Conservation (phyloP, 2,329 filamentous ascomycete species). For the Nannizziopsis arthrosporioides region DNA sequence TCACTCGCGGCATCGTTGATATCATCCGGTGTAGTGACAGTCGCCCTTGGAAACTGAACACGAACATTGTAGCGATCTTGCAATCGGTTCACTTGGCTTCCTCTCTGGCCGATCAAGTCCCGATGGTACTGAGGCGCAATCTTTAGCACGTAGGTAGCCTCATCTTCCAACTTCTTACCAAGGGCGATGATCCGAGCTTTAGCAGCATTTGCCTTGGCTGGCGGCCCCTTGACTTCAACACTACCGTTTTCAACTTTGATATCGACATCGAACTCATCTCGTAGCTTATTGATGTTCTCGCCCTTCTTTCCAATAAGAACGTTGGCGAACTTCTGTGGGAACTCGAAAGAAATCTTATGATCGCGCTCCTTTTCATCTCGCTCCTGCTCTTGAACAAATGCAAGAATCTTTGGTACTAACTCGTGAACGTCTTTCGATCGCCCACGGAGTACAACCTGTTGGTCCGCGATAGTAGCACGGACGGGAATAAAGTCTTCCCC, state of each 20-base stretch:
- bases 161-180: slow-evolving; percentile 76
- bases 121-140: slow-evolving; percentile 89
- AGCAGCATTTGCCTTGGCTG: slow-evolving; percentile 82
- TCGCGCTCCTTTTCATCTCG: slow-evolving; percentile 88
- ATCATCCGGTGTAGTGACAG: slow-evolving; percentile 51
- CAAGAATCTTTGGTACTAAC: slow-evolving; percentile 59
- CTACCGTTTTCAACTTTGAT: slow-evolving; percentile 89
- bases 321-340: slow-evolving; percentile 89
- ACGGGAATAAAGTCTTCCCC: slow-evolving; percentile 44
- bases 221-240: slow-evolving; percentile 89
- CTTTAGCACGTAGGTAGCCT: slow-evolving; percentile 75
- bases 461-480: slow-evolving; percentile 43
- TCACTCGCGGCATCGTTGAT: slow-evolving; percentile 60
- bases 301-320: slow-evolving; percentile 60
- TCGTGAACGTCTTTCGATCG: slow-evolving; percentile 60
- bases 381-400: slow-evolving; percentile 77
- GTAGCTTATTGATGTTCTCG: slow-evolving; percentile 57
- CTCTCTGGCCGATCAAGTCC: slow-evolving; percentile 81
- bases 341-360: slow-evolving; percentile 76
- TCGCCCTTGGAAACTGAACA: slow-evolving; percentile 81
- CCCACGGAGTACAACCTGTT: slow-evolving; percentile 59
- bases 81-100: slow-evolving; percentile 77
- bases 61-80: slow-evolving; percentile 88
- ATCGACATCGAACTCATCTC: slow-evolving; percentile 59
- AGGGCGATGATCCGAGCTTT: slow-evolving; percentile 70